Evolutionary conservation across 768 basidiomycete genomes (phyloP).

Genomic region (Panellus pusillus): DNA sequence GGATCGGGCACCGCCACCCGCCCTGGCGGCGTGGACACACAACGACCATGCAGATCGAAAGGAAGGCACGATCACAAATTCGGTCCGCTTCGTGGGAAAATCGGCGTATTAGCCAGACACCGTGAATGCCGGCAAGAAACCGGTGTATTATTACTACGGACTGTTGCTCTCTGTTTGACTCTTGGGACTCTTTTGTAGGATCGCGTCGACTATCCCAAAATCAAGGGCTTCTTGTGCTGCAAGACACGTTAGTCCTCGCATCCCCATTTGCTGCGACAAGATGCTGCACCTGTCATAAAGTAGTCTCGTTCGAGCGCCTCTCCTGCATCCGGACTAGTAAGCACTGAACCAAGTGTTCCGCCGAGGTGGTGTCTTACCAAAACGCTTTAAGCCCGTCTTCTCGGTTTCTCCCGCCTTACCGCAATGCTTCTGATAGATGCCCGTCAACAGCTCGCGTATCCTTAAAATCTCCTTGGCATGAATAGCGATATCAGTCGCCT

Average conservation of each 20-base stretch:
- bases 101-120: neutral
- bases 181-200: slow-evolving; percentile 76
- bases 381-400: slow-evolving; percentile 67
- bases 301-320: slow-evolving; percentile 92
- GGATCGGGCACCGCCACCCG: neutral
- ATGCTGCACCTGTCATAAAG: slow-evolving; percentile 81
- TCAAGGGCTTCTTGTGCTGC: slow-evolving; percentile 82
- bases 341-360: slow-evolving; percentile 14
- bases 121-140: slow-evolving; percentile 14
- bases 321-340: slow-evolving; percentile 48
- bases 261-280: slow-evolving; percentile 5
- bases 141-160: slow-evolving; percentile 4
- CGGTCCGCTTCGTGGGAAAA: neutral
- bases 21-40: too few species aligned
- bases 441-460: slow-evolving; percentile 78
- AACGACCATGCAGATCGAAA: too few species aligned
- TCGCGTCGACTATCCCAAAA: slow-evolving; percentile 93
- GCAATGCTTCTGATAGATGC: slow-evolving; percentile 90
- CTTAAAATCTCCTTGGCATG: slow-evolving; percentile 96
- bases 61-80: slow-evolving; percentile 2
- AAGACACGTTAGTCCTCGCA: slow-evolving; percentile 22
- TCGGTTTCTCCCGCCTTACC: slow-evolving; percentile 61
- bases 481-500: slow-evolving; percentile 96
- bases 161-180: slow-evolving; percentile 35
- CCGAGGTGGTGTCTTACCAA: slow-evolving; percentile 52